Evolutionary conservation across 2,329 filamentous ascomycete species (phyloP), one percentile per base, ranked within the genome.

Genomic region (Cryphonectria parasitica): DNA sequence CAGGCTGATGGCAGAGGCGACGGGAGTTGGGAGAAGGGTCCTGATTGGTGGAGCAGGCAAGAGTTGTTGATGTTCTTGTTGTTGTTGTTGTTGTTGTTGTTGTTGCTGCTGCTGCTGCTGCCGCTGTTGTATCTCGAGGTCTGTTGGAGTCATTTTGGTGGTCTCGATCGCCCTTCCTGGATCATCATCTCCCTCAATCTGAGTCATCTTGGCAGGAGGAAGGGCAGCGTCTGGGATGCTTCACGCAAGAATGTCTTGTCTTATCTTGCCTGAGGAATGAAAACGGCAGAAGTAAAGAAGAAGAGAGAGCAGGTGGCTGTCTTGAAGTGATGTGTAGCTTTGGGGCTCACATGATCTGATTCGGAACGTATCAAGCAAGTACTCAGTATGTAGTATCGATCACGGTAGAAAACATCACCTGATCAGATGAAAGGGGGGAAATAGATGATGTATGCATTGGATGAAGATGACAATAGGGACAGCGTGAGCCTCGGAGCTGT

Each of bases 1-100:
- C 61, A 91, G 80, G 74, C 88, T 90, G 68, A 91, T 84, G 39
- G 84, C 85, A 66, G 84, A 86, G 45, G 89, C 89, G 63, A 91
- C 78, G 0, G 88, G 82, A 1, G 79, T 75, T 0, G 89, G 89
- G 0, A 91, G 83, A 25, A 91, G 82, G 15, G 88, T 90, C 65
- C 80, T 77, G 36, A 80, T 78, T 7, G 76, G 72, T n/a, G 71
- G 31, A 39, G 76, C 15, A 36, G 73, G 60, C 19, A 68, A 25
- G 10, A 71, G 49, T 31, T 58, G 19, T 22, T 34, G 56, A 11
- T 54, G 65, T 39, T 67, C 28, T 22, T 45, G 43, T 22, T 45
- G 43, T 15, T 54, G 65, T 39, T 69, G 34, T 6, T 45, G 43
- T 17, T 45, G 43, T 8, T 45, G 49, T 19, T 62, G n/a, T 8